These are phyloP conservation scores for Atractiella rhizophila DNA, from an alignment of 768 basidiomycete genomes.

Conservation along the genomic window DNA sequence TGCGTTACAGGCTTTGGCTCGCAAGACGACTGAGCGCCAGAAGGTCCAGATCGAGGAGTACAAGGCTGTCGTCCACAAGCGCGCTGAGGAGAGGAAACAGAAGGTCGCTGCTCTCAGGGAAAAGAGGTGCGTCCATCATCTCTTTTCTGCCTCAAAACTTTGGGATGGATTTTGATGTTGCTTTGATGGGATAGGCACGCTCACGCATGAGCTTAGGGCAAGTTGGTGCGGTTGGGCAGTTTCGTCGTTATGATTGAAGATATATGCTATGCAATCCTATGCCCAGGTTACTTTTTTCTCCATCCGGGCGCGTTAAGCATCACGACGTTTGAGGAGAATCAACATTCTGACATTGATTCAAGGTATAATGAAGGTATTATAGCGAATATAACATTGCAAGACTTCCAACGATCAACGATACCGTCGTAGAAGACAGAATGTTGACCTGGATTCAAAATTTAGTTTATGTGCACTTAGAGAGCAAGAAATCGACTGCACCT, in stretches of 20 bases:
- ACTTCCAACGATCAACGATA: background rate
- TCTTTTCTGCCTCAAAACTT: background rate
- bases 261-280: too few relatives aligned
- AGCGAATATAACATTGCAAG: too few relatives aligned
- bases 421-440: background rate
- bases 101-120: conserved; percentile 65
- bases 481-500: background rate
- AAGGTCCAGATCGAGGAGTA: conserved; percentile 89
- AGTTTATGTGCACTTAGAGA: background rate
- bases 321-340: too few relatives aligned
- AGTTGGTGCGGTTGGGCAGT: background rate
- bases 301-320: too few relatives aligned
- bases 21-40: conserved; percentile 63
- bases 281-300: too few relatives aligned
- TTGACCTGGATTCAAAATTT: background rate
- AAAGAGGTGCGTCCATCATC: conserved; percentile 27
- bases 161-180: background rate
- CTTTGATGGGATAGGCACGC: background rate
- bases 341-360: too few relatives aligned
- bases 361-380: too few relatives aligned
- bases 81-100: conserved; percentile 75
- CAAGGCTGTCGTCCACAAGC: conserved; percentile 68
- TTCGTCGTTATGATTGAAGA: too few relatives aligned
- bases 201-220: background rate
- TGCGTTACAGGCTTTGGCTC: conserved; percentile 41